Percentiles rank a stretch among this genome's conserved stretches.
Conservation (phyloP, 2,329 filamentous ascomycete species). For the Colletotrichum sp. region DNA sequence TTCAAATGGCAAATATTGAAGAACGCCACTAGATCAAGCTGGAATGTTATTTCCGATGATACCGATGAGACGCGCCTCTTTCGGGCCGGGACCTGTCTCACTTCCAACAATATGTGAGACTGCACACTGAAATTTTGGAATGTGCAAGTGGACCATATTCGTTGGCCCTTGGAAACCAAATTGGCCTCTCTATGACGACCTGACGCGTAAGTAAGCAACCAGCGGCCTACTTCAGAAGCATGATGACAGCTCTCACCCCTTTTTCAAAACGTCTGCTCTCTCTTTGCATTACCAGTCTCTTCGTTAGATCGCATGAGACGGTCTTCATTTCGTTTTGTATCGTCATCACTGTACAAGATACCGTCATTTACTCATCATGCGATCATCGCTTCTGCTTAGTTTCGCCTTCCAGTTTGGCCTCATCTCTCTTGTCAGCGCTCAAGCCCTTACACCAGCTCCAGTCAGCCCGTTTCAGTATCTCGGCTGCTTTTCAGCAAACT, state of each 20-base stretch:
- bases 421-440: not conserved
- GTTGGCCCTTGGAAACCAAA: not conserved
- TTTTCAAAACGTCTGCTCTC: not conserved
- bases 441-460: not conserved
- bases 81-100: not conserved
- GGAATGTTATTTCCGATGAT: not conserved
- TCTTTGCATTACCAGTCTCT: not conserved
- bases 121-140: not conserved
- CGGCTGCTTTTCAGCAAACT: not conserved
- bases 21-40: not conserved
- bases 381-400: not conserved
- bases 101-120: not conserved
- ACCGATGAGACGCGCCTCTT: not conserved
- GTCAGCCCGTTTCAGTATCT: not conserved
- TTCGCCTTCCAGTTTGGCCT: not conserved
- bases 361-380: not conserved
- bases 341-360: not conserved
- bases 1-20: not conserved
- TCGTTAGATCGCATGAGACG: not conserved
- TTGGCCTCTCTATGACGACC: not conserved
- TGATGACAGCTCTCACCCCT: not conserved
- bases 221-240: not conserved
- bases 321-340: not conserved
- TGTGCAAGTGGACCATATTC: not conserved
- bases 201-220: not conserved